Evolutionary conservation across 768 basidiomycete genomes (phyloP).

Genomic region (Calocybe gangraenosa): DNA sequence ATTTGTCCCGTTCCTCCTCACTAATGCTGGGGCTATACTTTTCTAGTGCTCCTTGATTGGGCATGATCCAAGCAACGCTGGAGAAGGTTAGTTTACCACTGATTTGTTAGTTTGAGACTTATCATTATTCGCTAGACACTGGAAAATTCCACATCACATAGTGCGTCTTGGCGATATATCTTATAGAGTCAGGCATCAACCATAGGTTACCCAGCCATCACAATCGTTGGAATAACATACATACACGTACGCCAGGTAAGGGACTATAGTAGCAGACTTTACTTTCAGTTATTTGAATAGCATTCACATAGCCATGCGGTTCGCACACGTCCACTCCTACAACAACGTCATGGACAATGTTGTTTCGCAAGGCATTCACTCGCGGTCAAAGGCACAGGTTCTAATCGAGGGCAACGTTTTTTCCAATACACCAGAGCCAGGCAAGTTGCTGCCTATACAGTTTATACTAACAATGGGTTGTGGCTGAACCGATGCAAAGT

Average conservation of each 20-base stretch:
- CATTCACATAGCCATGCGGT: slow-evolving; percentile 18
- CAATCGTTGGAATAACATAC: slow-evolving; percentile 20
- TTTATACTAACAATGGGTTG: not conserved
- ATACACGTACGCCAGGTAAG: slow-evolving; percentile 20
- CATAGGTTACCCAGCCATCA: slow-evolving; percentile 12
- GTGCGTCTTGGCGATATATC: slow-evolving; percentile 2
- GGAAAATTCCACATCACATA: slow-evolving; percentile 22
- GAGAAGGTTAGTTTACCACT: slow-evolving; percentile 5
- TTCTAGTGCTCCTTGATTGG: slow-evolving; percentile 17
- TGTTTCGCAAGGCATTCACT: slow-evolving; percentile 21
- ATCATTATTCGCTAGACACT: slow-evolving; percentile 10
- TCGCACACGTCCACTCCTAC: slow-evolving; percentile 18
- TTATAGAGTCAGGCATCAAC: not conserved
- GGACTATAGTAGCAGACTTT: not conserved
- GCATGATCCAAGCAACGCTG: slow-evolving; percentile 14
- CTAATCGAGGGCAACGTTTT: slow-evolving; percentile 21
- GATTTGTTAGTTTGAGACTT: not conserved
- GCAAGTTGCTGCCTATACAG: not conserved
- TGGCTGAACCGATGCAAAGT: slow-evolving; percentile 4
- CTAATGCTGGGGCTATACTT: not conserved
- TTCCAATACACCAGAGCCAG: slow-evolving; percentile 17
- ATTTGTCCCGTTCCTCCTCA: not conserved
- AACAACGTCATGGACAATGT: slow-evolving; percentile 20
- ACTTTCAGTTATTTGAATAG: not conserved
- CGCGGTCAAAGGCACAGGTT: slow-evolving; percentile 18